These are phyloP conservation scores for Pythium utonaiense DNA, from an alignment of 352 stramenopile species.

Conservation along the genomic window DNA sequence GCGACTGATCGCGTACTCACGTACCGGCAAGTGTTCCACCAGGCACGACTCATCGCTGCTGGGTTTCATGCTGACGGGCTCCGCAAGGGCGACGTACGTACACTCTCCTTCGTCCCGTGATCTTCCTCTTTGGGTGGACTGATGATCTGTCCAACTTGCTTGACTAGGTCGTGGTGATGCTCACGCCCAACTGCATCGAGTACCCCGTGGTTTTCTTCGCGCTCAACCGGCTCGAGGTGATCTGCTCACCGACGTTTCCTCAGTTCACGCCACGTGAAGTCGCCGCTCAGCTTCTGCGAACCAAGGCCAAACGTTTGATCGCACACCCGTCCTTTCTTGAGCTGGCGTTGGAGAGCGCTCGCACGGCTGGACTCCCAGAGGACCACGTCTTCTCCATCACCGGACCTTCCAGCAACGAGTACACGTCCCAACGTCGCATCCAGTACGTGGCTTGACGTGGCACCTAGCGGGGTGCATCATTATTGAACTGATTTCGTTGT, in stretches of 20 bases:
- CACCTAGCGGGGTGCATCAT: neutral
- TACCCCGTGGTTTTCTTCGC: slow-evolving; percentile 44
- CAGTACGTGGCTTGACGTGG: neutral
- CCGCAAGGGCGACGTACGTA: slow-evolving; percentile 41
- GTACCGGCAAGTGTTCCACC: slow-evolving; percentile 27
- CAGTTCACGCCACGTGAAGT: slow-evolving; percentile 38
- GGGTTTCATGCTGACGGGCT: slow-evolving; percentile 36
- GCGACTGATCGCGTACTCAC: slow-evolving; percentile 35
- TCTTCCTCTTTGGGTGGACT: no score
- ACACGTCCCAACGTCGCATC: neutral
- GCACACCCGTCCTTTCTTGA: slow-evolving; percentile 8
- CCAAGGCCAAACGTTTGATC: slow-evolving; percentile 24
- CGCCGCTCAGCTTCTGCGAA: slow-evolving; percentile 29
- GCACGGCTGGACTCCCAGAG: neutral
- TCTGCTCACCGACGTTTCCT: slow-evolving; percentile 38
- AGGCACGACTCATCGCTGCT: slow-evolving; percentile 29
- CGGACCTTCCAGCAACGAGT: neutral
- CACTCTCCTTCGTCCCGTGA: neutral
- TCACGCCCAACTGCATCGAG: slow-evolving; percentile 57
- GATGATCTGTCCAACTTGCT: no score
- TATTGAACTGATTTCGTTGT: neutral
- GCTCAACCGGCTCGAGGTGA: slow-evolving; percentile 34
- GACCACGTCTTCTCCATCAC: neutral
- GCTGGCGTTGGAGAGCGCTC: neutral
- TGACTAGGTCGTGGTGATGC: slow-evolving; percentile 33